Evolutionary conservation across 441 rosid genomes (phyloP).

Genomic region (Corymbia citriodora): DNA sequence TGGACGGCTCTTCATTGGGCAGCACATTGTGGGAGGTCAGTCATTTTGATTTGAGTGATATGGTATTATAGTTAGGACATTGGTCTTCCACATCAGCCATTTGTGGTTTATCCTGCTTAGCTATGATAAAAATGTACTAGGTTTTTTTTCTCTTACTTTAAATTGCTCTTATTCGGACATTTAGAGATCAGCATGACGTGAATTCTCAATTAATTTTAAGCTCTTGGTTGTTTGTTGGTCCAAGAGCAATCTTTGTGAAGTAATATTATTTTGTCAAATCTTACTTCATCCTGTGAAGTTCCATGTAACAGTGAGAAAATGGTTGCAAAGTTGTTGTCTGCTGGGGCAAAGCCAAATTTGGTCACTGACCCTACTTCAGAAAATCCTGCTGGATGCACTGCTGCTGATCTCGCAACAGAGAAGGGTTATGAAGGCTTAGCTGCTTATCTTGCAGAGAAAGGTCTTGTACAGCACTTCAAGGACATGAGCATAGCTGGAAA

Average conservation of each 20-base stretch:
- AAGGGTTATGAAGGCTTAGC: slow-evolving; percentile 82
- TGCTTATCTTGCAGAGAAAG: slow-evolving; percentile 86
- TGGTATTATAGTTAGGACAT: neutral
- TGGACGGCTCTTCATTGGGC: slow-evolving; percentile 99
- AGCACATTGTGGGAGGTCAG: slow-evolving; percentile 76
- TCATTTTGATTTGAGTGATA: neutral
- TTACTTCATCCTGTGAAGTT: neutral
- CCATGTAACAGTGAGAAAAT: slow-evolving; percentile 74
- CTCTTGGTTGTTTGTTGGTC: neutral
- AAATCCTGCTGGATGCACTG: slow-evolving; percentile 66
- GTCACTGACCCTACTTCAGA: slow-evolving; percentile 88
- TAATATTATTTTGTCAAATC: neutral
- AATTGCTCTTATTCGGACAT: neutral
- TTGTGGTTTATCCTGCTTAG: neutral
- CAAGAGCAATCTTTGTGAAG: neutral
- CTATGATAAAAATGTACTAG: neutral
- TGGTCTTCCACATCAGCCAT: neutral
- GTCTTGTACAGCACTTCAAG: slow-evolving; percentile 68
- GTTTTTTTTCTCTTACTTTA: neutral
- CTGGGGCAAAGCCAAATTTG: slow-evolving; percentile 84
- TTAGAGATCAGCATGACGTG: neutral
- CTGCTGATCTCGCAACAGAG: slow-evolving; percentile 86
- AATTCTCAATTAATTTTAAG: neutral
- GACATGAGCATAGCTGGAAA: slow-evolving; percentile 95
- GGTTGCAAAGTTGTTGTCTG: slow-evolving; percentile 91